These are phyloP conservation scores for Populus davidiana DNA, from an alignment of 345 rosid genomes.

Conservation along the genomic window DNA sequence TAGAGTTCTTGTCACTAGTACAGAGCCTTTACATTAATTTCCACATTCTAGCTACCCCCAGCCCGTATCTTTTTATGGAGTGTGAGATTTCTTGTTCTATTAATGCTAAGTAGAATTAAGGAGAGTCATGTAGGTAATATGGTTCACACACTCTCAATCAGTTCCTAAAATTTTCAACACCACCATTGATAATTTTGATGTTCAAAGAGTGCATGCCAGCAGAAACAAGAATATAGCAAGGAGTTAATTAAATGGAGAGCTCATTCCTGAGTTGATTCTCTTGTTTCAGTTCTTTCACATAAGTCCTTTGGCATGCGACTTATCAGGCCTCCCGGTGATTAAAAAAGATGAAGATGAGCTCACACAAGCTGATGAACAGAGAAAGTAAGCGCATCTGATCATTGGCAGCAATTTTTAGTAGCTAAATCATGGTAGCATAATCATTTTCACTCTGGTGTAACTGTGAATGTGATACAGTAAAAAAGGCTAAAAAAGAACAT, in stretches of 20 bases:
- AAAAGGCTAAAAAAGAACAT: no score
- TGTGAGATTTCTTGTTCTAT: background rate
- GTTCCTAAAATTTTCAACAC: no score
- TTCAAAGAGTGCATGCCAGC: no score
- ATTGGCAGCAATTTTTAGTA: background rate
- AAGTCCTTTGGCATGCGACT: slow-evolving; percentile 51
- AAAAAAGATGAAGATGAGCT: slow-evolving; percentile 39
- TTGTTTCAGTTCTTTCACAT: slow-evolving; percentile 46
- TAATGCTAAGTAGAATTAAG: background rate
- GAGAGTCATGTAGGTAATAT: background rate
- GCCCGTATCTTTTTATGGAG: background rate
- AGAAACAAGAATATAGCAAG: background rate
- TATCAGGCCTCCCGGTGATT: slow-evolving; percentile 52
- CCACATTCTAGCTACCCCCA: no score
- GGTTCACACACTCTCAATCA: no score
- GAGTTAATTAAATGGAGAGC: background rate
- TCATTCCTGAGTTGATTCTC: background rate
- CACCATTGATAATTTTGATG: no score
- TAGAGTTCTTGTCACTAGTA: background rate
- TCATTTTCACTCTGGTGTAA: background rate
- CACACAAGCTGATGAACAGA: slow-evolving; percentile 24
- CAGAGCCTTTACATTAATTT: background rate
- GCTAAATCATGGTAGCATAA: background rate
- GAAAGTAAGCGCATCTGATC: slow-evolving; percentile 34
- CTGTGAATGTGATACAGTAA: background rate